Conservation (phyloP, 2,329 filamentous ascomycete genomes). For the Pseudogymnoascus sp. region DNA sequence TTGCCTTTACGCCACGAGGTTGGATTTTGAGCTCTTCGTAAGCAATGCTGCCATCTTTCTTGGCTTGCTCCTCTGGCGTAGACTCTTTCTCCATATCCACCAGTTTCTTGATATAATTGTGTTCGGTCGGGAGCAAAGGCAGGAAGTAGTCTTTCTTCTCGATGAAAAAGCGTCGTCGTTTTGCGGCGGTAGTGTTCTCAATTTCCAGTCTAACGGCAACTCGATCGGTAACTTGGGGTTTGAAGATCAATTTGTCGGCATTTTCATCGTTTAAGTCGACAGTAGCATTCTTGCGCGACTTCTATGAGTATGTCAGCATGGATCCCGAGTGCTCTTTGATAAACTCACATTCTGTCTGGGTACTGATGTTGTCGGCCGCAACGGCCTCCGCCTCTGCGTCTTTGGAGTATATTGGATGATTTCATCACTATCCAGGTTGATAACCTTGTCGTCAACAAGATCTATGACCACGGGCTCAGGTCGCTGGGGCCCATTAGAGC, state of each 20-base stretch:
- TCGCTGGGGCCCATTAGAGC: not conserved
- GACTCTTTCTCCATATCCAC: slow-evolving; percentile 22
- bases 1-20: slow-evolving; percentile 36
- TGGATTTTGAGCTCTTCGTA: slow-evolving; percentile 25
- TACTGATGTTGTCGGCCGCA: not conserved
- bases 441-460: not conserved
- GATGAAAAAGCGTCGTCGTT: slow-evolving; percentile 28
- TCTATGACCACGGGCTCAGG: not conserved
- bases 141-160: slow-evolving; percentile 29
- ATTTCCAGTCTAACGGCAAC: slow-evolving; percentile 26
- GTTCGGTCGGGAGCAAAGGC: slow-evolving; percentile 25
- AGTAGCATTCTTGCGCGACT: slow-evolving; percentile 9
- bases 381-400: not conserved
- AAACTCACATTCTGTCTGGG: not conserved
- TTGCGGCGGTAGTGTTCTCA: slow-evolving; percentile 22
- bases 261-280: slow-evolving; percentile 14
- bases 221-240: slow-evolving; percentile 22
- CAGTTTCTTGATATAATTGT: slow-evolving; percentile 30
- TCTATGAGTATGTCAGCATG: slow-evolving; percentile 11
- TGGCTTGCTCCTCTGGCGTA: slow-evolving; percentile 17
- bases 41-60: slow-evolving; percentile 21
- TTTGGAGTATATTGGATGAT: slow-evolving; percentile 7
- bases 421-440: not conserved
- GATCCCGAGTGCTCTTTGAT: not conserved
- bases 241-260: slow-evolving; percentile 9